Percentiles rank a stretch among this genome's conserved stretches.
Evolutionary conservation across 805 yeast genomes (phyloP).

Genomic region (Saccharomyces cerevisiae): DNA sequence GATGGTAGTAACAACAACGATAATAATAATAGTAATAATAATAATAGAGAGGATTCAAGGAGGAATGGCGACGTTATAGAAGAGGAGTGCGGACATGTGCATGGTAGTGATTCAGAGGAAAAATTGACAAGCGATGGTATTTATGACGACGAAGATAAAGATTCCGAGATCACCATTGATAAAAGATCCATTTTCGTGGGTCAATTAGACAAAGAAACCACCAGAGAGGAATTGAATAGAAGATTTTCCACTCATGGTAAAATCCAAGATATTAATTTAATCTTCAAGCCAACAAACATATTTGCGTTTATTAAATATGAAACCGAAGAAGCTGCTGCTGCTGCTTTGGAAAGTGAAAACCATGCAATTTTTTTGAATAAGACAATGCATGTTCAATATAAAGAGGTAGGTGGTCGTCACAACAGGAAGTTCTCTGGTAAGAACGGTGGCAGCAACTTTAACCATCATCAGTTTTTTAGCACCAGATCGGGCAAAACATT

Average conservation of each 20-base stretch:
- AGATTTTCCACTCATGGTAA: constrained; percentile 64
- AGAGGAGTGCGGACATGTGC: constrained; percentile 3
- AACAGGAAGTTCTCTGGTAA: constrained; percentile 20
- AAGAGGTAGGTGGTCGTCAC: constrained; percentile 40
- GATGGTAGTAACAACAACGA: too few relatives aligned
- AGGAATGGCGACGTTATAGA: constrained; percentile 4
- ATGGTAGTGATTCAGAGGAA: background rate
- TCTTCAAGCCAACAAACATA: constrained; percentile 41
- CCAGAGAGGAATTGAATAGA: constrained; percentile 45
- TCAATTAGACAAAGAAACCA: constrained; percentile 49
- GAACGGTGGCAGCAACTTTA: constrained; percentile 9
- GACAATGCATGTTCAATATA: constrained; percentile 80
- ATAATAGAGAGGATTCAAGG: constrained; percentile 6
- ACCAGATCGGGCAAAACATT: constrained; percentile 7
- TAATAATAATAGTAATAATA: background rate
- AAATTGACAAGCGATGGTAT: constrained; percentile 1
- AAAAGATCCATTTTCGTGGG: constrained; percentile 73
- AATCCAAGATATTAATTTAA: constrained; percentile 47
- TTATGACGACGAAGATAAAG: constrained; percentile 4
- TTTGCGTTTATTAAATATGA: constrained; percentile 70
- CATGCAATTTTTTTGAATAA: constrained; percentile 65
- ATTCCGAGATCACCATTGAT: constrained; percentile 41
- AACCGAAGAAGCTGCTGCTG: constrained; percentile 66
- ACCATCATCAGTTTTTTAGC: constrained; percentile 13
- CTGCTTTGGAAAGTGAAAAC: constrained; percentile 80